Base-by-base conservation (phyloP, 2,329 filamentous ascomycete species). In the Colletotrichum nymphaeae region DNA sequence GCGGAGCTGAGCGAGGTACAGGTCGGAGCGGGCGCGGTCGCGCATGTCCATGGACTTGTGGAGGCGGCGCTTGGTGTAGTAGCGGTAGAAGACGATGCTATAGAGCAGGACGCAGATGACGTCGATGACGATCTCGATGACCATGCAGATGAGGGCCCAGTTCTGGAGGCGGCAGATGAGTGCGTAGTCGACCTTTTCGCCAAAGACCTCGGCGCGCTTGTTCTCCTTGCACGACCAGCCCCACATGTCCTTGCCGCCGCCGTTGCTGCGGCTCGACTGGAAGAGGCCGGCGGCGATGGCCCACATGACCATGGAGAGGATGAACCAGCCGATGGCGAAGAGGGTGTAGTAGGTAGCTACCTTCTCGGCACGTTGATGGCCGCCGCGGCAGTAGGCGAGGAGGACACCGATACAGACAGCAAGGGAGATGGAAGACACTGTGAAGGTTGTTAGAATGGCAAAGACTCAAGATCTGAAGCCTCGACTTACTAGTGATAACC, bases 161-260 rank as follows among this genome's bases (percentile, higher is more conserved):
- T 97, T 97, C 90, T 98, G 85, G 79, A 99, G 91, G 78, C 96
- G 93, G 87, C 97, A 99, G 77, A 98, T 89, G 63, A 99, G 92
- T 30, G 91, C 91, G 84, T 98, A 99, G 84, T 97, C 89, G 78
- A 99, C 90, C 78, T 97, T 92, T 69, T 95, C 87, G 74, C 91
- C 81, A 82, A 96, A 98, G 66, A 98, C 86, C 63, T 95, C 84
- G 68, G 92, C 86, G 74, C 96, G 92, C 76, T 92, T 91, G 83
- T 98, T 98, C 79, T 97, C 90, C 70, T 95, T 93, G 83, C 97
- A 99, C n/a, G 95, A 91, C 97, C 97, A 99, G 73, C 96, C 95
- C 97, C 97, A 99, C 83, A 99, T 90, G 83, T 99, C 97, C 83
- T 98, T 91, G 79, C 93, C 94, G 76, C 90, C 86, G 80, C 80